Percentiles rank a stretch among this genome's conserved stretches.
Conservation (phyloP, 2,329 filamentous ascomycete genomes). For the Aspergillus costaricaensis region DNA sequence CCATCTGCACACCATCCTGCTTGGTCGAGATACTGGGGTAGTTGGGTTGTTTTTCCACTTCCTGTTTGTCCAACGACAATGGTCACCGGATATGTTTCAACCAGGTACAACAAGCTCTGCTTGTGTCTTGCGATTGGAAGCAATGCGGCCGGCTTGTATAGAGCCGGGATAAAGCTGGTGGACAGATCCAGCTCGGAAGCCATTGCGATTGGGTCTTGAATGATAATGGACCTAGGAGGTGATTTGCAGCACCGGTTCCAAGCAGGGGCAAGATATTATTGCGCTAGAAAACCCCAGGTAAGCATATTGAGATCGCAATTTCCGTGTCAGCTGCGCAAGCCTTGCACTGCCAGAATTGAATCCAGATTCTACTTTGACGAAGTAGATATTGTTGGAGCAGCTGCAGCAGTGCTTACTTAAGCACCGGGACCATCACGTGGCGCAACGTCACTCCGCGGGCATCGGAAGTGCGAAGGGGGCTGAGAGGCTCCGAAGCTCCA, state of each 20-base stretch:
- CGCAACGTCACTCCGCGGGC: slow-evolving; percentile 21
- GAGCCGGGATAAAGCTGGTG: slow-evolving; percentile 67
- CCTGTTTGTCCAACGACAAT: slow-evolving; percentile 93
- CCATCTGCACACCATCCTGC: slow-evolving; percentile 86
- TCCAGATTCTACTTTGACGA: background rate
- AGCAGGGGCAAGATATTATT: background rate
- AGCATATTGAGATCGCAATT: slow-evolving; percentile 12
- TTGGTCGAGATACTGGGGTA: slow-evolving; percentile 85
- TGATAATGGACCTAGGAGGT: background rate
- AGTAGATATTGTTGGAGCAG: background rate
- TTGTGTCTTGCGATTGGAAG: slow-evolving; percentile 85
- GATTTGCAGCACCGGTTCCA: background rate
- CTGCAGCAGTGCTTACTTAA: background rate
- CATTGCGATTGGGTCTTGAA: slow-evolving; percentile 32
- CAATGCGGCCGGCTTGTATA: slow-evolving; percentile 81
- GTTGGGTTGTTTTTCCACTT: slow-evolving; percentile 92
- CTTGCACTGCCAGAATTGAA: background rate
- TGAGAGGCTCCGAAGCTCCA: slow-evolving; percentile 16
- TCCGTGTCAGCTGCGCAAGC: background rate
- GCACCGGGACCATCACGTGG: slow-evolving; percentile 17
- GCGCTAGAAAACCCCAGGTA: background rate
- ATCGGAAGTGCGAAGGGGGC: slow-evolving; percentile 7
- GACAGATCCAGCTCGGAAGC: slow-evolving; percentile 48
- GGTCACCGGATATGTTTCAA: slow-evolving; percentile 81
- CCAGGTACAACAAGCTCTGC: slow-evolving; percentile 76